Evolutionary conservation across 495 filamentous ascomycete genomes (phyloP), one percentile per base, ranked within the genome.

Genomic region (Aspergillus ellipticus): DNA sequence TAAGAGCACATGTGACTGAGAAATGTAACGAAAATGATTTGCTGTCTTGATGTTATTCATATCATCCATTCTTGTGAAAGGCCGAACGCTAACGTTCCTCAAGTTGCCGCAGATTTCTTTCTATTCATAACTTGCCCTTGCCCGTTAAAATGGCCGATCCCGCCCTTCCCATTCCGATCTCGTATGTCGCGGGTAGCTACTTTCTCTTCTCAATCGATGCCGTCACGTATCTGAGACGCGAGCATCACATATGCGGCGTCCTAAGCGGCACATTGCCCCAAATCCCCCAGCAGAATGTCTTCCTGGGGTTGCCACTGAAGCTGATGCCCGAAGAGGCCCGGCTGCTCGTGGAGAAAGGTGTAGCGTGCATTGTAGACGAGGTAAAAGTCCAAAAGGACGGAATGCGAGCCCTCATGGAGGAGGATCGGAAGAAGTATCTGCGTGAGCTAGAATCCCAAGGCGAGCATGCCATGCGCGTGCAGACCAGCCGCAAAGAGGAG

Each of bases 271-370:
- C 87, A 3, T 83, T 97, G 39, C 91, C 95, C 2, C 94, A 96
- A 72, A 83, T 87, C 41, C 91, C 93, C 6, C 90, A 93, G 61
- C 94, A 98, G 70, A 98, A 97, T 76, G 80, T 96, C 49, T 97
- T 97, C 67, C 80, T 92, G 54, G 90, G 94, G 17, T 70, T 97
- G 33, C 94, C 94, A 1, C 64, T 97, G 35, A 86, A 96, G 74
- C 75, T 98, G 39, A 90, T 93, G 81, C 85, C 89, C 0, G 94
- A 97, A 68, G 94, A 98, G 74, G 92, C 86, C 3, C 81, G 84
- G 53, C 66, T 96, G 53, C 80, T 98, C 29, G 85, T 96, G 55
- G 89, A 96, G 60, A 87, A 85, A 62, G 84, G 82, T 61, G 81
- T 84, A 61, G 92, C 81, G 54, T 91, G 87, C 71, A 81, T 96